Base-by-base conservation (phyloP, 208 protist species). In the Acanthamoeba castellanii region DNA sequence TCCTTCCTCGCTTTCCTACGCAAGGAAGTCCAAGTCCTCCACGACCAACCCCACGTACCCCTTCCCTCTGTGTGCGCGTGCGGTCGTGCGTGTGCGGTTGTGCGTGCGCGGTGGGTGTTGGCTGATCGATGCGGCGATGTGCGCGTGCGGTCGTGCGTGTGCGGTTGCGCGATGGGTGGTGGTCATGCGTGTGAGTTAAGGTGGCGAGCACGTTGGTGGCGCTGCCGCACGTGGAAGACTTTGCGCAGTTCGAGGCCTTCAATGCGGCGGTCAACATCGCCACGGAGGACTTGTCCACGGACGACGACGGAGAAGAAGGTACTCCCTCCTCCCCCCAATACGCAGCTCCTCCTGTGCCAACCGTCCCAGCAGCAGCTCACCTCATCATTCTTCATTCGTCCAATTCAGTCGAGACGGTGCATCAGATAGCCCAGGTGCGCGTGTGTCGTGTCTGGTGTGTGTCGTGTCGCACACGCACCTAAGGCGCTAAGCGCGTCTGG, bases 201-300 rank as follows among this genome's bases (percentile, higher is more conserved):
- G 57, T 90, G 50, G 82, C 82, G 57, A 90, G 82, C 57, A 90
- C 82, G 37, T 37, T 90, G 30, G 82, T 90, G 27, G 82, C 42
- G 34, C 11, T 90, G 18, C 82, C 82, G 3, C 50, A 90, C n/a
- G 52, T 90, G 37, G 3, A 22, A 8, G 82, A 59, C 82, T 90
- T 90, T 37, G 20, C 42, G 30, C 3, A 30, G 13, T 90, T 90
- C n/a, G 82, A 90, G 50, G 6, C 9, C 9, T 90, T 90, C 57
- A 90, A 90, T 25, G 14, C 37, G 47, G 50, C 57, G n/a, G 82
- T 90, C 57, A 90, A 90, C 57, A 90, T 90, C 47, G 52, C 37
- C 55, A 45, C 82, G 34, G 72, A 81, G 72, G 30, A 81, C 72
- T 14, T 81, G 16, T 37, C 32, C 72, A 81, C 42, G 3, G 72